Conservation (phyloP, 1,284 basidiomycete species). For the Cutaneotrichosporon daszewskae region DNA sequence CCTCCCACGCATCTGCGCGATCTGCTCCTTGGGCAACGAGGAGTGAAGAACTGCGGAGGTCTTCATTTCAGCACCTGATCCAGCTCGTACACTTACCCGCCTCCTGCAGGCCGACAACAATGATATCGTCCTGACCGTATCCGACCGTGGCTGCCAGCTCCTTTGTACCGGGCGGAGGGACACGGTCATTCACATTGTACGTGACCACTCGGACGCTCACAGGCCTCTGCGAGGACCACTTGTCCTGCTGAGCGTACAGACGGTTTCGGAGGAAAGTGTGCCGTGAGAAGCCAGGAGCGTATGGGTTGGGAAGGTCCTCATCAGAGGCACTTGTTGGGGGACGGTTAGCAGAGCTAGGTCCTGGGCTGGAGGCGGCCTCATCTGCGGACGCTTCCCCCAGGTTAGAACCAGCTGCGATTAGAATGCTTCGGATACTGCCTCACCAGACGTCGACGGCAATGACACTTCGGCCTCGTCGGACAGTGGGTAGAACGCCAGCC, state of each 20-base stretch:
- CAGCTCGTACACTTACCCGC: slow-evolving; percentile 22
- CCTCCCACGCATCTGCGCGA: slow-evolving; percentile 55
- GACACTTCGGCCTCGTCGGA: too few species aligned
- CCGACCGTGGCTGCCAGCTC: slow-evolving; percentile 34
- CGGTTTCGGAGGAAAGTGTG: slow-evolving; percentile 29
- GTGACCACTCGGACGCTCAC: slow-evolving; percentile 37
- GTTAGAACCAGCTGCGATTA: too few species aligned
- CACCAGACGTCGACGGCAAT: too few species aligned
- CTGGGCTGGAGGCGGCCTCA: too few species aligned
- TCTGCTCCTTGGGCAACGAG: slow-evolving; percentile 36
- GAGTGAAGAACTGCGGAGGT: slow-evolving; percentile 35
- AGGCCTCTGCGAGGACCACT: slow-evolving; percentile 25
- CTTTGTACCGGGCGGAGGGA: slow-evolving; percentile 35
- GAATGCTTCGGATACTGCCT: too few species aligned
- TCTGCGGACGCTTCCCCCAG: too few species aligned
- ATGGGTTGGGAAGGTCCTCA: slow-evolving; percentile 30
- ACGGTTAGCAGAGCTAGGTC: too few species aligned
- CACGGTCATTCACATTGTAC: slow-evolving; percentile 43
- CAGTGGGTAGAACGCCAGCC: slow-evolving; percentile 33
- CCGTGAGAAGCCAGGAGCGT: slow-evolving; percentile 25
- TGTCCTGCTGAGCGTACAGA: slow-evolving; percentile 24
- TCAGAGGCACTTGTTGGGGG: too few species aligned
- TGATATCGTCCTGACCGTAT: slow-evolving; percentile 34
- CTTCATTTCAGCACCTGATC: slow-evolving; percentile 10
- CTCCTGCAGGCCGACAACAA: slow-evolving; percentile 43